phyloP scores from a whole-genome alignment of 148 eudicot genomes.

The Silene uniflora region DNA sequence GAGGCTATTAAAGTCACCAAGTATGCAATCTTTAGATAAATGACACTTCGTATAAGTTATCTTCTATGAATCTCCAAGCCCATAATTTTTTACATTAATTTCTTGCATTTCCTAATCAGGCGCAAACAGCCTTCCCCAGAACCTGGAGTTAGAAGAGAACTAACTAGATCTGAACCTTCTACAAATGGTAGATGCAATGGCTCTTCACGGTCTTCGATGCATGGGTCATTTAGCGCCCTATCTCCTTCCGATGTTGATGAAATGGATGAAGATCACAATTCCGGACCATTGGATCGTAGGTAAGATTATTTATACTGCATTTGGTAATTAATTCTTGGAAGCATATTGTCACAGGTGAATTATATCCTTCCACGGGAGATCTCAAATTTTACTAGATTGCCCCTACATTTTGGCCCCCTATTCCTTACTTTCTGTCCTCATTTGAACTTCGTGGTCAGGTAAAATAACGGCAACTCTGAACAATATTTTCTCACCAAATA shows the following conservation, averaged over 20 bases:
- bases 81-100: background rate
- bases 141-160: conserved; percentile 46
- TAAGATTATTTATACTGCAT: conserved; percentile 20
- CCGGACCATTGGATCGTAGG: conserved; percentile 66
- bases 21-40: conserved; percentile 38
- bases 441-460: too few relatives aligned
- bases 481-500: too few relatives aligned
- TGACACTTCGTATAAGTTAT: background rate
- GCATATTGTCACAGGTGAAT: background rate
- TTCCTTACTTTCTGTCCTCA: background rate
- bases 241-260: conserved; percentile 64
- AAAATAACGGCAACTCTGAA: background rate
- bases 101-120: conserved; percentile 36
- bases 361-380: background rate
- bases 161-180: conserved; percentile 36
- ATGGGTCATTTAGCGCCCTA: conserved; percentile 41
- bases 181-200: conserved; percentile 54
- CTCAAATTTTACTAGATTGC: background rate
- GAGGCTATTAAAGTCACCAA: conserved; percentile 80
- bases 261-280: conserved; percentile 40
- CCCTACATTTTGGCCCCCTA: background rate
- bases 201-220: conserved; percentile 40
- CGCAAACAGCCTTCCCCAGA: conserved; percentile 61
- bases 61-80: background rate
- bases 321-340: background rate